Base-by-base conservation (phyloP, 2,329 filamentous ascomycete species). In the Cadophora malorum region DNA sequence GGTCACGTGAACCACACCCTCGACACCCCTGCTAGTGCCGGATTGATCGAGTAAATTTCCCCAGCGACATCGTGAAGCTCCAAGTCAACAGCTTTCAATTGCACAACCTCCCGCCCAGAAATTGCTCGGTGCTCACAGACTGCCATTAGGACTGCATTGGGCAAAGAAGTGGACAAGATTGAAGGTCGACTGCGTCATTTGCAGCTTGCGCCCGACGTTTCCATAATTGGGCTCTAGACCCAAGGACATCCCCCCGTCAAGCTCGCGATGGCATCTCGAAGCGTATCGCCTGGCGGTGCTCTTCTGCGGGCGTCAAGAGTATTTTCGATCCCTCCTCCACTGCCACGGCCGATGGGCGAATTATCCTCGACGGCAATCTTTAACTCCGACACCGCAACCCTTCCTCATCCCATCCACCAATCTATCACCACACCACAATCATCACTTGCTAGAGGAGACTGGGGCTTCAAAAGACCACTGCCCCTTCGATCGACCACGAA, bases 381-480 rank as follows among this genome's bases (percentile, higher is more conserved):
- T 70, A 80, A 82, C 70, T 94, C 91, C 19, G 83, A 89, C 64
- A 90, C 88, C 25, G 89, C 91, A 53, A 98, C 95, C 16, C 84
- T 87, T 69, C 86, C 88, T 35, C 91, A 91, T 80, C 95, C 95
- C n/a, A 93, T 89, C 63, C 87, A 91, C 78, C 92, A 96, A 77
- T 88, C 94, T 70, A 91, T 98, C 77, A 90, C 90, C 16, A 94
- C 93, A 0, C 90, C 93, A 6, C 82, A 85, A 55, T 85, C 88
- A 21, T 94, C 94, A 8, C 85, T 93, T 28, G 82, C 84, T 50
- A 88, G 88, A 76, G 95, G 95, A 45, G 95, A 98, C 77, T 98
- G 95, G 94, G 95, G 95, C 16, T 83, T 97, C 74, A 98, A 98
- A 82, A 85, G 95, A 65, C 85, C 93, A 0, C 83, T 98, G 6